Evolutionary conservation across 2,329 filamentous ascomycete genomes (phyloP).

Genomic region (Microdochium paspali): DNA sequence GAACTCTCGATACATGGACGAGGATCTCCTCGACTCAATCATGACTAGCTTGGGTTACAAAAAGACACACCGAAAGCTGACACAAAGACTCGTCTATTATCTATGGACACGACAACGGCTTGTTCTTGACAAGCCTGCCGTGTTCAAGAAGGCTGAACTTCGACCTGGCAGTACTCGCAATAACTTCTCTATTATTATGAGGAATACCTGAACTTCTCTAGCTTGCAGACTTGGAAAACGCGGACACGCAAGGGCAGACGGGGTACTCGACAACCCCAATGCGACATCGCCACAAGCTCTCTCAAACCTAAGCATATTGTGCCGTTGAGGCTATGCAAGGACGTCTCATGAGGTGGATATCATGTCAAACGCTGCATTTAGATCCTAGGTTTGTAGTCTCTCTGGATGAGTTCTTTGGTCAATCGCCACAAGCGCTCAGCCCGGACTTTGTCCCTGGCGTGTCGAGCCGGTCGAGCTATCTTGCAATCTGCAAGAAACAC

Average conservation of each 20-base stretch:
- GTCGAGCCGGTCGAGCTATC: constrained; percentile 3
- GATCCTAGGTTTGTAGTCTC: background rate
- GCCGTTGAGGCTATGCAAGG: too few species aligned
- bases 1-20: constrained; percentile 85
- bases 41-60: constrained; percentile 71
- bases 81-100: constrained; percentile 79
- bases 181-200: constrained; percentile 52
- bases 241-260: too few species aligned
- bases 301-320: too few species aligned
- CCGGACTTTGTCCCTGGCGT: constrained; percentile 5
- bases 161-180: constrained; percentile 70
- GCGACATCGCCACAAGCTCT: too few species aligned
- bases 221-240: too few species aligned
- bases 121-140: constrained; percentile 10
- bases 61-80: constrained; percentile 58
- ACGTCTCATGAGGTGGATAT: too few species aligned
- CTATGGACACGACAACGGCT: constrained; percentile 55
- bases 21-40: constrained; percentile 57
- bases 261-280: too few species aligned
- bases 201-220: constrained; percentile 5
- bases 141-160: constrained; percentile 65
- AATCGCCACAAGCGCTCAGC: constrained; percentile 1
- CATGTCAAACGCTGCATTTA: background rate
- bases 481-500: constrained; percentile 6
- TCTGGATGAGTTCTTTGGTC: background rate